Evolutionary conservation across 179 eudicot genomes (phyloP).

Genomic region (Monotropa hypopitys): DNA sequence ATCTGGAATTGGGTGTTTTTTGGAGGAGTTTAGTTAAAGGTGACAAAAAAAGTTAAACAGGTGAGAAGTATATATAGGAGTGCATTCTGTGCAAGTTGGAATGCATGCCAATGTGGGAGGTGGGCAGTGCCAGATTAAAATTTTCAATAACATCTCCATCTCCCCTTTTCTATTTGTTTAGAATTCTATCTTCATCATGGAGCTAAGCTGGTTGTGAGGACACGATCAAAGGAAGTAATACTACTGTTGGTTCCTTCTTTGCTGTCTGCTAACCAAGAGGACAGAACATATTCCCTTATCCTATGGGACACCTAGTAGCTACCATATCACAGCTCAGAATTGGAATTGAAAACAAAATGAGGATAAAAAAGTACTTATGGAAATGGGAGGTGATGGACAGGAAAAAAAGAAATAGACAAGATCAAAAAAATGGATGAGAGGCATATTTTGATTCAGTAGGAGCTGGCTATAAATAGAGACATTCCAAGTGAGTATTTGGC

Average conservation of each 20-base stretch:
- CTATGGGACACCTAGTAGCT: not conserved
- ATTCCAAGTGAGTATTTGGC: not conserved
- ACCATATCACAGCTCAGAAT: not conserved
- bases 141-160: not conserved
- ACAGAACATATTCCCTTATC: constrained; percentile 1
- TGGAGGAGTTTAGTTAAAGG: not conserved
- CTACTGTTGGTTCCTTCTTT: too few relatives aligned
- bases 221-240: too few relatives aligned
- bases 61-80: not conserved
- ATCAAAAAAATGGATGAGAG: not conserved
- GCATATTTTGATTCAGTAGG: not conserved
- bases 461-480: constrained; percentile 1
- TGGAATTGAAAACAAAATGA: not conserved
- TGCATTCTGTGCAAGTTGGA: not conserved
- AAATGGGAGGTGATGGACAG: not conserved
- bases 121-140: constrained; percentile 1
- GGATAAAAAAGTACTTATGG: not conserved
- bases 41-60: not conserved
- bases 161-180: not conserved
- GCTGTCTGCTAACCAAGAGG: not conserved
- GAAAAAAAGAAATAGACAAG: not conserved
- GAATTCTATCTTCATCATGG: not conserved
- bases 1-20: too few relatives aligned
- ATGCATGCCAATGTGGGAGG: not conserved
- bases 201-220: not conserved